phyloP scores from a whole-genome alignment of 1,139 yeast genomes.

The Hansenula anomala region DNA sequence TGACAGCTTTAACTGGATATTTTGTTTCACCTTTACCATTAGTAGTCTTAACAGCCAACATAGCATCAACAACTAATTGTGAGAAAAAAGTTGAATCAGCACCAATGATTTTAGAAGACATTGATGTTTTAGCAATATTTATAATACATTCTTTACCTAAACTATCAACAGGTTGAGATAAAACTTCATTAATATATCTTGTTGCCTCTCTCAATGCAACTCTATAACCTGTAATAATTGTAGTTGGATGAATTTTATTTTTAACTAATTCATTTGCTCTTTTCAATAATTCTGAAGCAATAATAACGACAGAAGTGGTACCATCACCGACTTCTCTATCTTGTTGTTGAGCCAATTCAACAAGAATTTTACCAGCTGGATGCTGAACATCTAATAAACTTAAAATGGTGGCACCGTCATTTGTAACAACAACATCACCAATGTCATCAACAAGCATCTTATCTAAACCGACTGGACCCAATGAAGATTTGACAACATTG shows the following conservation, averaged over 20 bases:
- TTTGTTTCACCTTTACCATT: constrained; percentile 83
- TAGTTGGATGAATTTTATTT: constrained; percentile 94
- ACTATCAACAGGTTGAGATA: constrained; percentile 74
- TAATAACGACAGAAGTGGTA: constrained; percentile 91
- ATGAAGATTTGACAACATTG: constrained; percentile 91
- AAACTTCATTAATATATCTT: constrained; percentile 79
- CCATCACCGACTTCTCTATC: constrained; percentile 99
- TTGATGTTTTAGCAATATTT: constrained; percentile 92
- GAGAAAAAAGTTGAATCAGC: constrained; percentile 89
- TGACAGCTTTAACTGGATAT: constrained; percentile 97
- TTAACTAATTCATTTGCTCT: constrained; percentile 93
- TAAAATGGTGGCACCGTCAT: constrained; percentile 97
- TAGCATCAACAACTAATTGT: constrained; percentile 89
- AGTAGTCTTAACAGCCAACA: constrained; percentile 90
- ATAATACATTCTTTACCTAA: constrained; percentile 80
- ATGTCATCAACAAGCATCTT: constrained; percentile 98
- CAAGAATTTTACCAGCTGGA: constrained; percentile 96
- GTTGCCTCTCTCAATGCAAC: constrained; percentile 91
- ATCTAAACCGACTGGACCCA: constrained; percentile 98
- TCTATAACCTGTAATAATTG: constrained; percentile 94
- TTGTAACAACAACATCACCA: constrained; percentile 98
- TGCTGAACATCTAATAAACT: constrained; percentile 93
- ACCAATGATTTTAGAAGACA: constrained; percentile 98
- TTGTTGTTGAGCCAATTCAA: constrained; percentile 97
- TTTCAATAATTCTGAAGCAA: constrained; percentile 87